Percentiles rank a stretch among this genome's conserved stretches.
phyloP scores from a whole-genome alignment of 176 grass and related monocot genomes.

The Aegilops sharonensis region DNA sequence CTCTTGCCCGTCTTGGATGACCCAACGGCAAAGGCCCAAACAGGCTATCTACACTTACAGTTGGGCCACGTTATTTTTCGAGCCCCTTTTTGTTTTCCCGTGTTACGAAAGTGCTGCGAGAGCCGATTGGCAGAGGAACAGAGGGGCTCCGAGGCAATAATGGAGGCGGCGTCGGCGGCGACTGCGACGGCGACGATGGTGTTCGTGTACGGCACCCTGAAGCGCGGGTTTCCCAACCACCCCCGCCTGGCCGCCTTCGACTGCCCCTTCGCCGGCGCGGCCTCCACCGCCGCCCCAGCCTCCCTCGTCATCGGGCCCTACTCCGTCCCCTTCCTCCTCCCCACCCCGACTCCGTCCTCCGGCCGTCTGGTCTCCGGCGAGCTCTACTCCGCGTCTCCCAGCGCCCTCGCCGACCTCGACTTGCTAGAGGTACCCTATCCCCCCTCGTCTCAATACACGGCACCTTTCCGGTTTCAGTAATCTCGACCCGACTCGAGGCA shows the following conservation, averaged over 20 bases:
- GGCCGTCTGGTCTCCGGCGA: slow-evolving; percentile 37
- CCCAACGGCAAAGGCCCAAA: neutral
- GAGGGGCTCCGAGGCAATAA: neutral
- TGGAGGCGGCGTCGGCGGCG: neutral
- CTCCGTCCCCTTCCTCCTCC: slow-evolving; percentile 58
- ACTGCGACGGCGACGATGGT: slow-evolving; percentile 33
- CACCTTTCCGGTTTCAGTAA: neutral
- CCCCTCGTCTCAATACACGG: neutral
- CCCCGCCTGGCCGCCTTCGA: slow-evolving; percentile 29
- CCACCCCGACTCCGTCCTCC: slow-evolving; percentile 11
- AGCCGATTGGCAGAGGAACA: neutral
- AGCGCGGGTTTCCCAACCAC: slow-evolving; percentile 73
- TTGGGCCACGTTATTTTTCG: neutral
- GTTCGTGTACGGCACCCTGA: slow-evolving; percentile 85
- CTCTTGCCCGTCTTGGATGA: neutral
- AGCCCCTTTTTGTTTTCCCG: neutral
- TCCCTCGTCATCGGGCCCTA: slow-evolving; percentile 61
- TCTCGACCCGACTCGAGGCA: slow-evolving; percentile 19
- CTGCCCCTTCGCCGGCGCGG: slow-evolving; percentile 26
- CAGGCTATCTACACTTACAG: neutral
- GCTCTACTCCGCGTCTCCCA: slow-evolving; percentile 31
- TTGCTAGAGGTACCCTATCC: slow-evolving; percentile 29
- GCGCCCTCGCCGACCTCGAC: slow-evolving; percentile 53
- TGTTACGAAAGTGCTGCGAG: no score
- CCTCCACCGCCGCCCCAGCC: slow-evolving; percentile 24